Base-by-base conservation (phyloP, 768 basidiomycete genomes). In the Rhodotorula babjevae region DNA sequence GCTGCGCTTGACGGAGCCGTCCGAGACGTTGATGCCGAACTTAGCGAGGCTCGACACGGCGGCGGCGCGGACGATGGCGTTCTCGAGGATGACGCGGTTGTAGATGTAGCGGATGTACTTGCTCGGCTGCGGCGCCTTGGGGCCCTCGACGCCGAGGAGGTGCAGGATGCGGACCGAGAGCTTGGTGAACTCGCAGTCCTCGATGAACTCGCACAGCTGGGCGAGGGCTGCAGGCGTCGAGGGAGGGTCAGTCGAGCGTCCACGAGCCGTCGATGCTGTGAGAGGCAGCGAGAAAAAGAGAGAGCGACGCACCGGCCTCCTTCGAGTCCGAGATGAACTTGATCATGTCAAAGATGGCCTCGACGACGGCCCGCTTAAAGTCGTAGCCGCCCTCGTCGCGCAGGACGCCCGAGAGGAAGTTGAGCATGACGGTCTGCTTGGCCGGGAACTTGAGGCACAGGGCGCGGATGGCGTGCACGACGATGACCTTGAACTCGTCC, bases 281-380 rank as follows among this genome's bases (percentile, higher is more conserved):
- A 52, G 18, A 18, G 4, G 47, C 27, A 19, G 42, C 33, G 18
- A 21, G 44, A 29, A 36, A 53, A 19, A 27, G 33, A 2, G 16
- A n/a, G 4, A 53, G 10, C n/a, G 8, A 78, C 83, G 74, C 44
- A 82, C 83, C 83, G 79, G 96, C 91, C 80, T 99, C 96, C 83
- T 96, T 95, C 83, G 90, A 91, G 63, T 97, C 95, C 58, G 84
- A 84, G 78, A 99, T 97, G 83, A 87, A 98, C 80, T 95, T 97
- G 85, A 99, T 92, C 96, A 99, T 99, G 82, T 99, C 96, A 80
- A 99, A 98, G 80, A 99, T 98, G 29, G 96, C 95, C 82, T 98
- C 96, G 47, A 99, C 96, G 61, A 98, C 92, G 14, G 96, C 92
- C 59, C 94, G 92, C 83, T 99, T 99, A 85, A 97, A 99, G 80